Evolutionary conservation across 306 rosid genomes (phyloP).

Genomic region (Acmispon strigosus): DNA sequence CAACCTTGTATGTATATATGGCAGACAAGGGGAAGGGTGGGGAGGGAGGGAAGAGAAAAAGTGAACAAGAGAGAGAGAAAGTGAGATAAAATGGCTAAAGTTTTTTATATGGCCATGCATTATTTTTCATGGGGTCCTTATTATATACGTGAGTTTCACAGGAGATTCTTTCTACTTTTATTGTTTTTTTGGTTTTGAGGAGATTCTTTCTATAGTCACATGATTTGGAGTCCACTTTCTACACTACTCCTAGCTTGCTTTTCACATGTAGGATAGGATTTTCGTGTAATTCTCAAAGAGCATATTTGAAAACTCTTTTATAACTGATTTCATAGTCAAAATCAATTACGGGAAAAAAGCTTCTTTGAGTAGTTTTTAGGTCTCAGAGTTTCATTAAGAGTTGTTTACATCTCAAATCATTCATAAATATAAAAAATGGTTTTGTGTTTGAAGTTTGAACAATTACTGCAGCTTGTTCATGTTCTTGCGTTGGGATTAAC

Average conservation of each 20-base stretch:
- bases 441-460: background rate
- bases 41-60: slow-evolving; percentile 12
- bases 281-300: background rate
- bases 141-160: slow-evolving; percentile 53
- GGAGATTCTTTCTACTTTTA: slow-evolving; percentile 24
- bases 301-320: no score
- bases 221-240: slow-evolving; percentile 49
- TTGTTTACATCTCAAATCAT: slow-evolving; percentile 8
- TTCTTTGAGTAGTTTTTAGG: no score
- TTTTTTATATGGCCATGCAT: slow-evolving; percentile 69
- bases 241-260: slow-evolving; percentile 43
- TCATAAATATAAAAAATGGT: background rate
- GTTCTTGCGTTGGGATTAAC: slow-evolving; percentile 9
- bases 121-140: slow-evolving; percentile 55
- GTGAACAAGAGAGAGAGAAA: slow-evolving; percentile 18
- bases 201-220: slow-evolving; percentile 44
- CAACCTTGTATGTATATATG: slow-evolving; percentile 45
- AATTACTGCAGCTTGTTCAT: slow-evolving; percentile 7
- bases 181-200: background rate
- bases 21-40: slow-evolving; percentile 27
- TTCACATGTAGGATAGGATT: slow-evolving; percentile 38
- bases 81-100: slow-evolving; percentile 15
- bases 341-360: no score
- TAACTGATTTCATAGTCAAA: no score
- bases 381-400: background rate